phyloP scores from a whole-genome alignment of 1,284 basidiomycete species.

The Malassezia nana region DNA sequence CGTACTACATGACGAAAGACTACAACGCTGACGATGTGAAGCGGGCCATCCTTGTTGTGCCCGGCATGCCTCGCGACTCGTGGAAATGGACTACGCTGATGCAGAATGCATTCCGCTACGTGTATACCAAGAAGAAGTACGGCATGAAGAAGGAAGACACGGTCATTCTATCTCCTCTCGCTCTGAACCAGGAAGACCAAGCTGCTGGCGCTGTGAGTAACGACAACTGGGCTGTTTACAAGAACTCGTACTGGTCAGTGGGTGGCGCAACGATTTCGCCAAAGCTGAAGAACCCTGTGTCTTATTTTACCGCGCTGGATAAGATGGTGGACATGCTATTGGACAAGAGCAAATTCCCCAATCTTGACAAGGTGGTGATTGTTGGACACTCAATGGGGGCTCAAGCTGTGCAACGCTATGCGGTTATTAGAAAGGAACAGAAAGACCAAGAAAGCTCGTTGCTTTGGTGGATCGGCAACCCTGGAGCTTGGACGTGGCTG shows the following conservation, averaged over 20 bases:
- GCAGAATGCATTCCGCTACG: conserved; percentile 31
- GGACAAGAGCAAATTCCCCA: conserved; percentile 33
- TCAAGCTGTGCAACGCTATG: conserved; percentile 34
- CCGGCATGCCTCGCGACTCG: conserved; percentile 30
- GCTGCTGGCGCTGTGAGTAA: conserved; percentile 24
- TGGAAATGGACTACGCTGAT: conserved; percentile 42
- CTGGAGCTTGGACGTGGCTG: conserved; percentile 31
- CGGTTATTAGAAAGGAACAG: conserved; percentile 30
- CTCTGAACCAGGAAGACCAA: conserved; percentile 29
- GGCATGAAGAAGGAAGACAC: conserved; percentile 25
- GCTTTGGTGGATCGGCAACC: conserved; percentile 35
- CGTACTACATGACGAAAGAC: conserved; percentile 2
- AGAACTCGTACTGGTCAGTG: conserved; percentile 29
- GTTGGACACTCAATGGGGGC: conserved; percentile 41
- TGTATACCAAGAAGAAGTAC: conserved; percentile 24
- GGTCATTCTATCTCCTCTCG: conserved; percentile 31
- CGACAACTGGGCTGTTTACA: conserved; percentile 3
- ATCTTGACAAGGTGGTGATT: conserved; percentile 29
- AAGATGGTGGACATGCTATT: conserved; percentile 28
- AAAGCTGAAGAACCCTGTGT: background rate
- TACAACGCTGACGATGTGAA: conserved; percentile 16
- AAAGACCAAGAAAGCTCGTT: conserved; percentile 21
- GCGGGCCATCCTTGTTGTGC: conserved; percentile 31
- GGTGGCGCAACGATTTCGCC: conserved; percentile 27
- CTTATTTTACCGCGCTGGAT: conserved; percentile 33